Evolutionary conservation across 371 early-diverging fungal species (phyloP), one percentile per base, ranked within the genome.

Genomic region (Rhizopus arrhizus): DNA sequence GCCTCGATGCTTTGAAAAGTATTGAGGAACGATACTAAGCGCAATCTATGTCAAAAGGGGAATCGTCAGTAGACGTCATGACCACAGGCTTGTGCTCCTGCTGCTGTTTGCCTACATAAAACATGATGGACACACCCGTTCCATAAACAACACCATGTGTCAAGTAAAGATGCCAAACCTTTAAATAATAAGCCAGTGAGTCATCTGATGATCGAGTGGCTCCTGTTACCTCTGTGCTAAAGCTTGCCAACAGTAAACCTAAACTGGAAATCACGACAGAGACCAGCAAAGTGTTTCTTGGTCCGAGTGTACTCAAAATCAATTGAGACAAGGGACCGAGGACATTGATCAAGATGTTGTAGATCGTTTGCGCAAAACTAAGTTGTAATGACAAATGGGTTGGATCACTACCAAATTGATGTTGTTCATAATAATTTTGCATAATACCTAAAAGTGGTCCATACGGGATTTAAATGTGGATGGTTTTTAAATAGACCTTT

Each of bases 1-100:
- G 0, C 89, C 89, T 13, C 87, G 81, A 29, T 72, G 55, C 15
- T 80, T 80, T 11, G 58, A 59, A 69, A 92, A 93, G 87, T 89
- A 93, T 59, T 87, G 87, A 0, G 88, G 69, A 7, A 72, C 60
- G 12, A 61, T 59, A 22, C 53, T 63, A 13, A 72, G 12, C 9
- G 65, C 60, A 45, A 69, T 55, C 72, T 72, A 22, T 22, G 22
- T 22, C 22, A 22, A 22, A 22, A 22, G 22, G 22, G 22, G 2
- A 22, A 22, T 22, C 22, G 22, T 22, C 22, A 22, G 22, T 22
- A 22, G 22, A 22, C 2, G 22, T 22, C 22, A 22, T 22, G 22
- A 22, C 22, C 22, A 22, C 22, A 22, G 22, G 22, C 22, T 22
- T 22, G 16, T 16, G 31, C 1, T 43, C 13, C 34, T 32, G 34